Percentiles rank a stretch among this genome's conserved stretches.
Conservation (phyloP, 1,284 basidiomycete species). For the Puccinia hordei region DNA sequence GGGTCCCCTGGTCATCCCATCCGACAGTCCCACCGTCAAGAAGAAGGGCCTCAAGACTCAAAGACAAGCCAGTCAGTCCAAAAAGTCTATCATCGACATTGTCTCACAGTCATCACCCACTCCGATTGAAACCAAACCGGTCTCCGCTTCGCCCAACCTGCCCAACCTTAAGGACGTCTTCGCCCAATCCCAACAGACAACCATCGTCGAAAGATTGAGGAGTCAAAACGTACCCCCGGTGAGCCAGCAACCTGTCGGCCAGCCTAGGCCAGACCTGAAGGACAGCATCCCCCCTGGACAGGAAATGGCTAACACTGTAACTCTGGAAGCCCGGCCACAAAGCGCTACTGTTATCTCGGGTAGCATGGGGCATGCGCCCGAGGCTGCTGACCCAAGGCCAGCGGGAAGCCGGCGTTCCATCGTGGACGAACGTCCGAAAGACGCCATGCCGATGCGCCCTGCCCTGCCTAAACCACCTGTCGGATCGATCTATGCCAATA, state of each 20-base stretch:
- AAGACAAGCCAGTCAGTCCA: conserved; percentile 8
- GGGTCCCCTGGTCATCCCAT: conserved; percentile 7
- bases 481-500: not conserved
- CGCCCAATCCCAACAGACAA: conserved; percentile 4
- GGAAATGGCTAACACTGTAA: not conserved
- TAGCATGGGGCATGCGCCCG: not conserved
- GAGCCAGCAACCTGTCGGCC: not conserved
- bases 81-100: not conserved
- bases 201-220: conserved; percentile 42
- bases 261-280: not conserved
- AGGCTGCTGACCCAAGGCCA: no score
- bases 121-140: not conserved
- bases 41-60: conserved; percentile 7
- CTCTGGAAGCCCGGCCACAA: not conserved
- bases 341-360: not conserved
- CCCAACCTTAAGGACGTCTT: not conserved
- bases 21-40: conserved; percentile 24
- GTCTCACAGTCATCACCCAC: not conserved
- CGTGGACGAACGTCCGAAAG: not conserved
- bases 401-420: no score
- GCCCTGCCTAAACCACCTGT: not conserved
- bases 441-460: not conserved
- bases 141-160: not conserved
- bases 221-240: not conserved
- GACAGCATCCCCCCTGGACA: not conserved